Conservation (phyloP, 2,329 filamentous ascomycete genomes). For the Aphanocladium album region DNA sequence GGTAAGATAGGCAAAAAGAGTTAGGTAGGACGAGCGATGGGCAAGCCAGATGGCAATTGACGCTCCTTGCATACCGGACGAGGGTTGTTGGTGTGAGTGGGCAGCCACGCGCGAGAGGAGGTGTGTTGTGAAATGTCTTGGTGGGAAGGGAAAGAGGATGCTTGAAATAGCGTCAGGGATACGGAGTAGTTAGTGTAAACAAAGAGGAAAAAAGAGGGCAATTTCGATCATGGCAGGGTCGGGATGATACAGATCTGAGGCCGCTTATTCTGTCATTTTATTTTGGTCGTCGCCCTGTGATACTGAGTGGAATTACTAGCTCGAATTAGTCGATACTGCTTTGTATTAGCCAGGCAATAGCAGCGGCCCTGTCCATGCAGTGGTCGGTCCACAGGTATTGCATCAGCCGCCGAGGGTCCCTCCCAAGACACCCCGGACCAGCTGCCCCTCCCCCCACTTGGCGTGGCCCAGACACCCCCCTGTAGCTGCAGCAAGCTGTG, state of each 20-base stretch:
- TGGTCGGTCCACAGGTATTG: too few species aligned
- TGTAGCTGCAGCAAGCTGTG: not conserved
- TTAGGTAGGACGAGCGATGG: not conserved
- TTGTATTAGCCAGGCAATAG: too few species aligned
- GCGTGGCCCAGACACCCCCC: not conserved
- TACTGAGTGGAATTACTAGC: too few species aligned
- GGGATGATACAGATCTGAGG: too few species aligned
- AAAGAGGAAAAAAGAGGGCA: not conserved
- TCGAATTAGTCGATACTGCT: too few species aligned
- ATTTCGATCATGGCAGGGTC: not conserved
- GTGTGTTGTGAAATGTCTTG: constrained; percentile 10
- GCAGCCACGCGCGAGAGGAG: not conserved
- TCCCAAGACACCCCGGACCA: not conserved
- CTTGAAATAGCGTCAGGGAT: not conserved
- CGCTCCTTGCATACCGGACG: constrained; percentile 4
- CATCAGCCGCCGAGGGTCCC: not conserved
- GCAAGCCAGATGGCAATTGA: not conserved
- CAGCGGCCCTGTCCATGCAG: too few species aligned
- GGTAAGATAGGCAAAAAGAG: not conserved
- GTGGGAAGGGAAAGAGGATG: not conserved
- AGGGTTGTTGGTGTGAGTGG: not conserved
- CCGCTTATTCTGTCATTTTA: too few species aligned
- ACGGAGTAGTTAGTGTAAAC: not conserved
- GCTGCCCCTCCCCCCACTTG: constrained; percentile 9
- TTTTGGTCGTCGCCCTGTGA: too few species aligned